Conservation (phyloP, 192 early-diverging fungal genomes). For the Coemansia sp. region DNA sequence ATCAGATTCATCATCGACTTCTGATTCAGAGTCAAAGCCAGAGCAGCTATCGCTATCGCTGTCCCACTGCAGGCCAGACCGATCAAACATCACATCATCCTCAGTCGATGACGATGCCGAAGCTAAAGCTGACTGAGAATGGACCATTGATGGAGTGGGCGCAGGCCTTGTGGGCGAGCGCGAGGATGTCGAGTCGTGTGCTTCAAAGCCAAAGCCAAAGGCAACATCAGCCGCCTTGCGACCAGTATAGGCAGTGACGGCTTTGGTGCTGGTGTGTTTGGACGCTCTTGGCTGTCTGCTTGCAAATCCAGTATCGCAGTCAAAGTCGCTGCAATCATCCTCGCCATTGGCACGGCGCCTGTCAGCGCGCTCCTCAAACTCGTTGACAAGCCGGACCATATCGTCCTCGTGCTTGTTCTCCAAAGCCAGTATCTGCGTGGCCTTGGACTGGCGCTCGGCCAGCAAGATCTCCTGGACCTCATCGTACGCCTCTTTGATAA, state of each 20-base stretch:
- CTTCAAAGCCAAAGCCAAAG: not conserved
- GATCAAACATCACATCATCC: too few species aligned
- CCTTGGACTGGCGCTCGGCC: slow-evolving; percentile 42
- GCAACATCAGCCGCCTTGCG: slow-evolving; percentile 22
- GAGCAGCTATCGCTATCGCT: not conserved
- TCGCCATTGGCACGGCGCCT: slow-evolving; percentile 1
- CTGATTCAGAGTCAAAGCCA: not conserved
- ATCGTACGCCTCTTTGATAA: slow-evolving; percentile 41
- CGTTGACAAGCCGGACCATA: slow-evolving; percentile 22
- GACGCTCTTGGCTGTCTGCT: not conserved
- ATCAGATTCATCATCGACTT: slow-evolving; percentile 9
- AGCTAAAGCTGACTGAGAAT: too few species aligned
- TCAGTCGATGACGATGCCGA: too few species aligned
- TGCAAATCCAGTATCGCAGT: slow-evolving; percentile 12
- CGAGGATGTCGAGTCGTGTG: not conserved
- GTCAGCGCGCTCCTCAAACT: slow-evolving; percentile 23
- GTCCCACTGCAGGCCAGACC: not conserved
- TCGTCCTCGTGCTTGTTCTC: slow-evolving; percentile 43
- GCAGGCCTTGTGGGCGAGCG: not conserved
- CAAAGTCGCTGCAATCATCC: slow-evolving; percentile 11
- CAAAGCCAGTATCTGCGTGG: slow-evolving; percentile 22
- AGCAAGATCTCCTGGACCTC: slow-evolving; percentile 46
- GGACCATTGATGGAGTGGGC: too few species aligned
- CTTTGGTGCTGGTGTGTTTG: not conserved
- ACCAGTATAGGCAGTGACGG: not conserved